phyloP scores from a whole-genome alignment of 2,329 filamentous ascomycete species.

The Ilyonectria sp. region DNA sequence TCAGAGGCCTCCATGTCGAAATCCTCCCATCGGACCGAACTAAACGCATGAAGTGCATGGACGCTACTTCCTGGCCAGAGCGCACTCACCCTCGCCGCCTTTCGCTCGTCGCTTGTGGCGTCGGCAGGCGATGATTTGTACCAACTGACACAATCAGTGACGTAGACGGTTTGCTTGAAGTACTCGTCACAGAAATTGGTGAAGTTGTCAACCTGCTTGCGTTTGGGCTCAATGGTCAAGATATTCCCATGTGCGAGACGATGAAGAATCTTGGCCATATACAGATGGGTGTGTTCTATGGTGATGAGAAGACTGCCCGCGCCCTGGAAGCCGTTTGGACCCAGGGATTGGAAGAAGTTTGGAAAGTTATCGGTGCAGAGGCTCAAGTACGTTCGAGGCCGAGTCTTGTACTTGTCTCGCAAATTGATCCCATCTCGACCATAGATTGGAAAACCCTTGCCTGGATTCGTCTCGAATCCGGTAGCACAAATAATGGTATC shows the following conservation, averaged over 20 bases:
- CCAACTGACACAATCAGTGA: slow-evolving; percentile 26
- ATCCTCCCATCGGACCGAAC: slow-evolving; percentile 28
- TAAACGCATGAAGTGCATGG: slow-evolving; percentile 13
- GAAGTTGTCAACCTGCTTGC: slow-evolving; percentile 24
- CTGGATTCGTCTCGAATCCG: slow-evolving; percentile 19
- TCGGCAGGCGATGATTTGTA: slow-evolving; percentile 19
- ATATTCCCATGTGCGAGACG: slow-evolving; percentile 20
- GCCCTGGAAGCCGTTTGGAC: slow-evolving; percentile 22
- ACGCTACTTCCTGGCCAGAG: slow-evolving; percentile 32
- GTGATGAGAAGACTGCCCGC: slow-evolving; percentile 20
- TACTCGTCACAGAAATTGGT: slow-evolving; percentile 28
- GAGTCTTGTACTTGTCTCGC: neutral
- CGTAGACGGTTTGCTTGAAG: slow-evolving; percentile 30
- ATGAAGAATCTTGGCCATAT: slow-evolving; percentile 21
- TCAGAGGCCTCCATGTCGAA: slow-evolving; percentile 14
- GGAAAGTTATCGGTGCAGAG: slow-evolving; percentile 24
- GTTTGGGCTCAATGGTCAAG: slow-evolving; percentile 20
- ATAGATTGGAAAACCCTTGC: slow-evolving; percentile 16
- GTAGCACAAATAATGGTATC: slow-evolving; percentile 28
- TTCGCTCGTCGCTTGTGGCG: neutral
- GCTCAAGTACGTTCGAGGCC: slow-evolving; percentile 10
- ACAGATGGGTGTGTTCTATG: slow-evolving; percentile 25
- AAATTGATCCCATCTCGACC: slow-evolving; percentile 20
- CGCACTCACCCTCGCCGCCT: slow-evolving; percentile 12
- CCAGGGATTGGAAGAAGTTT: slow-evolving; percentile 26